These are phyloP conservation scores for Termitomyces sp. DNA, from an alignment of 1,284 basidiomycete species.

Conservation along the genomic window DNA sequence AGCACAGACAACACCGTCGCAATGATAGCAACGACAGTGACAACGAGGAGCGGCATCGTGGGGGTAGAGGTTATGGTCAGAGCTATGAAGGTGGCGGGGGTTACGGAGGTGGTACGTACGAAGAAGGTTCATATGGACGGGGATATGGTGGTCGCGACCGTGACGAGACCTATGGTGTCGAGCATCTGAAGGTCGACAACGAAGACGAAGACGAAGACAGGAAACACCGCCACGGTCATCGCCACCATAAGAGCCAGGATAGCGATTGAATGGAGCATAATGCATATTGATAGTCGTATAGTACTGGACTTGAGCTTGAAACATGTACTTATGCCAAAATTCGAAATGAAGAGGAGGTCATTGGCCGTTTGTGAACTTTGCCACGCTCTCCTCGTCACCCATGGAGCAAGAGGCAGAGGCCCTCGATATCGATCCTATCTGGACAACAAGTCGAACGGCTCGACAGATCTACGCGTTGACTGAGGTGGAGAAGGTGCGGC, in stretches of 20 bases:
- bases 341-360: neutral
- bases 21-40: slow-evolving; percentile 4
- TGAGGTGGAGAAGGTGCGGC: slow-evolving; percentile 72
- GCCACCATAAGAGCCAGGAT: slow-evolving; percentile 7
- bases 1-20: slow-evolving; percentile 4
- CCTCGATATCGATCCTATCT: slow-evolving; percentile 62
- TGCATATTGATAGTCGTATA: neutral
- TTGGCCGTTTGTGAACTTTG: neutral
- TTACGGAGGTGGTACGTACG: slow-evolving; percentile 12
- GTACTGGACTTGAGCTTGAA: neutral
- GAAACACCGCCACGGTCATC: slow-evolving; percentile 7
- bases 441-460: slow-evolving; percentile 75
- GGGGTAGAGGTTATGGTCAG: neutral
- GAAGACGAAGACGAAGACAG: slow-evolving; percentile 14
- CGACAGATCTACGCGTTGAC: slow-evolving; percentile 75
- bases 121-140: slow-evolving; percentile 4
- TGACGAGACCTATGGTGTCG: slow-evolving; percentile 43
- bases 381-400: slow-evolving; percentile 9
- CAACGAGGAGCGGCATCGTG: slow-evolving; percentile 1
- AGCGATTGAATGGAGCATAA: slow-evolving; percentile 4
- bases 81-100: slow-evolving; percentile 3
- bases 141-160: slow-evolving; percentile 10
- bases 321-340: neutral
- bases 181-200: slow-evolving; percentile 32
- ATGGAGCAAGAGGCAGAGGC: slow-evolving; percentile 24